phyloP scores from a whole-genome alignment of 257 asterid genomes.

The Scutellaria minor region DNA sequence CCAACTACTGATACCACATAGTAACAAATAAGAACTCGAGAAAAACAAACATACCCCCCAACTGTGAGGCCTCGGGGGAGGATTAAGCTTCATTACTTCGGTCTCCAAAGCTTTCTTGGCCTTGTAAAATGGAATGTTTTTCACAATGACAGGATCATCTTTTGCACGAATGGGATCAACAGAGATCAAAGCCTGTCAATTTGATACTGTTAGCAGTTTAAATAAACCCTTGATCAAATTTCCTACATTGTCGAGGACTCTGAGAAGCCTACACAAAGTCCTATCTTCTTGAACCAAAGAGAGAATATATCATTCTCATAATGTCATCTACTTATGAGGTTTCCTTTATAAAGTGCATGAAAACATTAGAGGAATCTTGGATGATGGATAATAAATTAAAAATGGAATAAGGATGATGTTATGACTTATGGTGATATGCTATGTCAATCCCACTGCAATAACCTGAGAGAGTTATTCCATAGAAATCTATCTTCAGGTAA shows the following conservation, averaged over 20 bases:
- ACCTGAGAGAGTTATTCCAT: not conserved
- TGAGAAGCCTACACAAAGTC: constrained; percentile 16
- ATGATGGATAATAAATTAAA: not conserved
- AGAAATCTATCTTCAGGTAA: not conserved
- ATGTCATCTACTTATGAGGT: not conserved
- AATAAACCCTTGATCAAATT: not conserved
- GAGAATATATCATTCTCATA: not conserved
- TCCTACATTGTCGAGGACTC: constrained; percentile 7
- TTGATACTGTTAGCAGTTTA: constrained; percentile 27
- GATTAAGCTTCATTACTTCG: constrained; percentile 87
- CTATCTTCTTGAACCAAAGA: constrained; percentile 18
- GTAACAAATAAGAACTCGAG: constrained; percentile 26
- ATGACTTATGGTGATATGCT: not conserved
- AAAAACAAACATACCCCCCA: constrained; percentile 75
- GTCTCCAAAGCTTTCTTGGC: constrained; percentile 83
- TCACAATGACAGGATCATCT: constrained; percentile 86
- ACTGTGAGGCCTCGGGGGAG: constrained; percentile 82
- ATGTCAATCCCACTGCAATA: not conserved
- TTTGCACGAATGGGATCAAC: constrained; percentile 88
- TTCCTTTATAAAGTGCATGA: not conserved
- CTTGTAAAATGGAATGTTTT: constrained; percentile 73
- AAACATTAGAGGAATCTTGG: not conserved
- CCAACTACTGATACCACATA: not conserved
- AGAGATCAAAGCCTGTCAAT: constrained; percentile 82
- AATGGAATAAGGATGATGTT: constrained; percentile 3